These are phyloP conservation scores for Xylaria sp. DNA, from an alignment of 2,329 filamentous ascomycete species.

Conservation along the genomic window DNA sequence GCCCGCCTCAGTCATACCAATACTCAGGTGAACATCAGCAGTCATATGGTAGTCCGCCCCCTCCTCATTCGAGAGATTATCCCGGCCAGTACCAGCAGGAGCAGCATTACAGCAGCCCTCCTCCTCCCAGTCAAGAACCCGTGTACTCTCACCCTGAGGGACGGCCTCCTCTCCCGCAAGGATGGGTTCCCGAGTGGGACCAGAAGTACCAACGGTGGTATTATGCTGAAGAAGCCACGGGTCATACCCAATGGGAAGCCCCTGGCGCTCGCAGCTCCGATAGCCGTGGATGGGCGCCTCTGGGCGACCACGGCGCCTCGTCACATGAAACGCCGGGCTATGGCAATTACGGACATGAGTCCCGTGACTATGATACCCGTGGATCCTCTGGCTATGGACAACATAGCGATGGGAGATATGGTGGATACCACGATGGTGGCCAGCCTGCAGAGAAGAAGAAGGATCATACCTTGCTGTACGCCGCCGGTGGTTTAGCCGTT, in stretches of 20 bases:
- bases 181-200: constrained; percentile 73
- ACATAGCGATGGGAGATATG: constrained; percentile 33
- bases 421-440: constrained; percentile 30
- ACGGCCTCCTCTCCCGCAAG: constrained; percentile 64
- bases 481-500: constrained; percentile 65
- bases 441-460: constrained; percentile 54
- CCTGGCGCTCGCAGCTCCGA: constrained; percentile 50
- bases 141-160: constrained; percentile 50
- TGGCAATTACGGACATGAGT: constrained; percentile 35
- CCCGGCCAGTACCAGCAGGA: constrained; percentile 36
- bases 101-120: constrained; percentile 34
- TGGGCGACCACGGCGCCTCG: constrained; percentile 40
- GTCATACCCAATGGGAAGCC: constrained; percentile 72
- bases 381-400: constrained; percentile 35
- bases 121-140: constrained; percentile 39
- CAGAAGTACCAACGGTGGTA: constrained; percentile 70
- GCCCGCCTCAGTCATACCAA: constrained; percentile 23
- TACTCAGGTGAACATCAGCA: constrained; percentile 28
- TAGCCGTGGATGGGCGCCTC: constrained; percentile 33
- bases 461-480: constrained; percentile 64
- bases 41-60: constrained; percentile 22
- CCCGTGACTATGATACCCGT: constrained; percentile 30
- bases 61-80: constrained; percentile 30
- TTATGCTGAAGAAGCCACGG: constrained; percentile 70
- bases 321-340: constrained; percentile 29